Base-by-base conservation (phyloP, 2,329 filamentous ascomycete genomes). In the Proliferodiscus dingleyae region DNA sequence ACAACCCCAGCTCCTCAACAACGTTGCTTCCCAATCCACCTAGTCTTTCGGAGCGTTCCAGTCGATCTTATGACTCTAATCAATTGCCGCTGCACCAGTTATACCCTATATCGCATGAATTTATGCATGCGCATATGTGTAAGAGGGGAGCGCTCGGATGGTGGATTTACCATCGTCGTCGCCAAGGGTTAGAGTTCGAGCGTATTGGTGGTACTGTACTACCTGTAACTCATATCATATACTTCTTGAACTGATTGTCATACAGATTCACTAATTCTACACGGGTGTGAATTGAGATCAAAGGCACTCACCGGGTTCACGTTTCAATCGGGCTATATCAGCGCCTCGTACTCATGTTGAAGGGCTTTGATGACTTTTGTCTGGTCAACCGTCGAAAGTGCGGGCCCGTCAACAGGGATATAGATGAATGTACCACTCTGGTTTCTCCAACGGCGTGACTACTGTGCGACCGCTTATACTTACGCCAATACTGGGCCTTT, bases 51-150 rank as follows among this genome's bases (percentile, higher is more conserved):
- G 28, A 34, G 41, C 30, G 30, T 19, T 43, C 41, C 32, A 37
- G 46, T 34, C 29, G 42, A 45, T 49, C 42, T 38, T 49, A 45
- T 49, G 45, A 29, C 46, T 26, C 46, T 13, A 37, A 37, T 41
- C 22, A 36, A 26, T 13, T 23, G 19, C 23, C 41, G 37, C 22
- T 38, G 28, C 41, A 34, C 23, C 41, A 41, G 10, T n/a, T 48
- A 45, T 48, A 48, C 32, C 45, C 33, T 43, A 41, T 43, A 48
- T 26, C 29, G 46, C 46, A 48, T 45, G 37, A 48, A 46, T 32
- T 43, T 48, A 48, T 48, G 46, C 46, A 48, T 48, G 41, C 26
- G 19, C 28, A 26, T 7, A 22, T 16, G 23, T 48, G 44, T 41
- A 48, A 48, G 46, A 44, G 30, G 15, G 19, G 28, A 26, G 37